phyloP scores from a whole-genome alignment of 139 green algal species.

The Helicosporidium sp. region DNA sequence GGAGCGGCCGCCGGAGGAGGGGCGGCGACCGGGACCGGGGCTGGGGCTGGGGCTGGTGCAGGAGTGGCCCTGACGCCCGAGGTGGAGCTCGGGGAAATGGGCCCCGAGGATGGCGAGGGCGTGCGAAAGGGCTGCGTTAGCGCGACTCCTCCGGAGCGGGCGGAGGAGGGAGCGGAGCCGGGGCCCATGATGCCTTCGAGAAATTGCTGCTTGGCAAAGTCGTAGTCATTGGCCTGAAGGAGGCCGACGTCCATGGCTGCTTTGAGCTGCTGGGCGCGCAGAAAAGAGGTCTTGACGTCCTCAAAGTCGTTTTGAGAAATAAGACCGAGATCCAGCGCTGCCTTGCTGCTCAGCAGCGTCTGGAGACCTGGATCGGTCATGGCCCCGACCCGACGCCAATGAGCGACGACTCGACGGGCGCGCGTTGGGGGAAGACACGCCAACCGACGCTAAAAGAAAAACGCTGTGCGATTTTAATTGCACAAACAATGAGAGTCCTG shows the following conservation, averaged over 20 bases:
- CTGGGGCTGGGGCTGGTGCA: background rate
- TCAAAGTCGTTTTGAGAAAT: constrained; percentile 50
- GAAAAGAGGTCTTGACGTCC: constrained; percentile 53
- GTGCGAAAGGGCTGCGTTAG: too few species aligned
- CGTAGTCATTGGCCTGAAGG: constrained; percentile 47
- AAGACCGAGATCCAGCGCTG: constrained; percentile 49
- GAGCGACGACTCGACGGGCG: too few species aligned
- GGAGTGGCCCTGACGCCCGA: too few species aligned
- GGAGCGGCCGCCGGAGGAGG: constrained; percentile 1
- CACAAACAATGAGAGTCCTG: too few species aligned
- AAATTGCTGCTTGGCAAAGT: constrained; percentile 39
- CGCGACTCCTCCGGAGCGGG: background rate
- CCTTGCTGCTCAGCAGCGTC: constrained; percentile 41
- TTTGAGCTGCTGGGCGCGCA: constrained; percentile 64
- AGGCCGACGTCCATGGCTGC: constrained; percentile 49
- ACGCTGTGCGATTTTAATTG: too few species aligned
- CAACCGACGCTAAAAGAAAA: too few species aligned
- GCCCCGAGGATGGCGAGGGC: too few species aligned
- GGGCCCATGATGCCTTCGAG: constrained; percentile 32
- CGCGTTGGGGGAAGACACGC: too few species aligned
- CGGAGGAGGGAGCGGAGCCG: background rate
- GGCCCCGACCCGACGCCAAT: too few species aligned
- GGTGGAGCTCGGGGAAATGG: too few species aligned
- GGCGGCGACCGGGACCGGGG: background rate
- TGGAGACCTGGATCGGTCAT: constrained; percentile 23